Base-by-base conservation (phyloP, 2,329 filamentous ascomycete species). In the Phialophora expanda region DNA sequence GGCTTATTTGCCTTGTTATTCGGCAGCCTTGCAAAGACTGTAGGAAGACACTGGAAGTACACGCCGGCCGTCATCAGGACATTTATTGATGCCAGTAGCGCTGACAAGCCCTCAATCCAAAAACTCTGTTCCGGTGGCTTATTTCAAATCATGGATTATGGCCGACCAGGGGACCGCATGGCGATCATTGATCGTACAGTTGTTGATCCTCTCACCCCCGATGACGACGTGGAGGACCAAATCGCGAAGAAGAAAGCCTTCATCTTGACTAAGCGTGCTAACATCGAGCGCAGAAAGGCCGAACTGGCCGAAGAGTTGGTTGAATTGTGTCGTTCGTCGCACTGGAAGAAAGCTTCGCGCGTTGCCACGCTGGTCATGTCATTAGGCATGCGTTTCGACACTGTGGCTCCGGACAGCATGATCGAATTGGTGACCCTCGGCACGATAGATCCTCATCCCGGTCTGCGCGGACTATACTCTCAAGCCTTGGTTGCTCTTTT, bases 331-430 rank as follows among this genome's bases (percentile, higher is more conserved):
- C 89, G 87, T 73, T 86, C 86, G 2, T 92, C 93, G 0, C 96
- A 99, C 75, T 99, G 95, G 95, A 98, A 97, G 81, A 93, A 97
- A 72, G 94, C 94, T 5, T 92, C 89, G 58, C 86, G 94, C 30
- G 96, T 93, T 64, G 91, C 91, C 9, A 90, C 96, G 41, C 95
- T 99, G 75, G 91, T 96, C 4, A 88, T 94, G 64, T 96, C 95
- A 66, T 85, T 97, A 68, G 94, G 92, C 64, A 86, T 97, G 69
- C 89, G 95, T n/a, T 97, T 98, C 73, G 90, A 97, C 70, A 90
- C 87, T 20, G 86, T 99, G 68, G 92, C 92, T 5, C 91, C 92
- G 1, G 83, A 90, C 20, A 87, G 90, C 65, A 90, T 98, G 77
- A 87, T 98, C 61, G 89, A 96, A 57, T 84, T 99, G 7, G 89